Conservation (phyloP, 176 grass and related monocot species). For the Oryza meyeriana region DNA sequence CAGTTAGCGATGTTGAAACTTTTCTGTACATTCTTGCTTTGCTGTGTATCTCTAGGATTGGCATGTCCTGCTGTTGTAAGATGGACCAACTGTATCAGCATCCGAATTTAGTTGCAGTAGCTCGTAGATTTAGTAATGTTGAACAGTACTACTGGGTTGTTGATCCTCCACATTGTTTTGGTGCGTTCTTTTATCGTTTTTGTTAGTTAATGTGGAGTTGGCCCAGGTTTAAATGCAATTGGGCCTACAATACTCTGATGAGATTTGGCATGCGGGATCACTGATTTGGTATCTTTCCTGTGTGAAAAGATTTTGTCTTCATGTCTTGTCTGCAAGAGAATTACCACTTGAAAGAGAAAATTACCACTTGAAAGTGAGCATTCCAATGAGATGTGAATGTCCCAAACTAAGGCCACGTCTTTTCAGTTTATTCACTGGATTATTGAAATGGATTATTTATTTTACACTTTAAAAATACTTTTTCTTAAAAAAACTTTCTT, state of each 20-base stretch:
- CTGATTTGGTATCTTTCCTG: too few species aligned
- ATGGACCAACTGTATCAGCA: not conserved
- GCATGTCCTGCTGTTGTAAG: not conserved
- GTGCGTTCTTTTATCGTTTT: not conserved
- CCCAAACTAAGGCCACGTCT: too few species aligned
- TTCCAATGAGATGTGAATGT: too few species aligned
- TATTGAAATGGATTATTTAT: too few species aligned
- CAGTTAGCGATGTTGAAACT: not conserved
- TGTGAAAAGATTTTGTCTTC: too few species aligned
- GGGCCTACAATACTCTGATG: not conserved
- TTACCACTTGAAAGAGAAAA: too few species aligned
- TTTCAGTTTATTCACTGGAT: too few species aligned
- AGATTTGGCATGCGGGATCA: too few species aligned
- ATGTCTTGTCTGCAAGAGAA: too few species aligned
- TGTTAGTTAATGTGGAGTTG: not conserved
- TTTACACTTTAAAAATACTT: too few species aligned
- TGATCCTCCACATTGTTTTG: not conserved
- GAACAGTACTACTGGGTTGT: not conserved
- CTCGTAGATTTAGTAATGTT: not conserved
- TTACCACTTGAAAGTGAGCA: too few species aligned
- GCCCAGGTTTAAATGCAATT: not conserved
- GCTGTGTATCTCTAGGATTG: not conserved
- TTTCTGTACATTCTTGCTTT: slow-evolving; percentile 28
- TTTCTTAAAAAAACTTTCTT: too few species aligned
- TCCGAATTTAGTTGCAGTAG: not conserved